These are phyloP conservation scores for Rhynchospora tenuis DNA, from an alignment of 176 grass and related monocot species.

Conservation along the genomic window DNA sequence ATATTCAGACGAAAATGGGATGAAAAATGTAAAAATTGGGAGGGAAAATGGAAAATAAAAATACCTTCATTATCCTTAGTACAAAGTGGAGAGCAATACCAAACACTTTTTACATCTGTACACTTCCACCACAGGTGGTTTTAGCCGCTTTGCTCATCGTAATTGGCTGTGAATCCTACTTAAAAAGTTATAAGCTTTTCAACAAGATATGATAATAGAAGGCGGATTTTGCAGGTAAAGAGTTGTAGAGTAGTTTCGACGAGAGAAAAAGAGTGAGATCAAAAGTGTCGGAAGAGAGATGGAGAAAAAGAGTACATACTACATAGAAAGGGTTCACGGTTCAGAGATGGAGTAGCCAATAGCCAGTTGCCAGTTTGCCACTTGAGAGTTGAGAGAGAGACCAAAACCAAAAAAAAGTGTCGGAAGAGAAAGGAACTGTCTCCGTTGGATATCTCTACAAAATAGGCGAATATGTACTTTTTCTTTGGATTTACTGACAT, in stretches of 20 bases:
- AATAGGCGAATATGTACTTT: too few relatives aligned
- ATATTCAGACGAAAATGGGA: background rate
- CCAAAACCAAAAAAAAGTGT: too few relatives aligned
- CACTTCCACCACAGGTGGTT: background rate
- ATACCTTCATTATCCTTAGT: background rate
- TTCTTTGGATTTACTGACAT: too few relatives aligned
- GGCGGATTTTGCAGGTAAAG: background rate
- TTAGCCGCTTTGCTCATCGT: background rate
- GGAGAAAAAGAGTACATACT: background rate
- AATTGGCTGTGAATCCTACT: background rate
- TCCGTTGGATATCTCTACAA: too few relatives aligned
- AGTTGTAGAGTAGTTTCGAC: background rate
- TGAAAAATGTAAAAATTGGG: background rate
- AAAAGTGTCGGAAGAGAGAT: too few relatives aligned
- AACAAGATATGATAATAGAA: too few relatives aligned
- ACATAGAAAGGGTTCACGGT: background rate
- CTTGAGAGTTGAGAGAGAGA: too few relatives aligned
- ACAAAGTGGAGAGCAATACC: background rate
- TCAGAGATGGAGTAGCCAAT: background rate
- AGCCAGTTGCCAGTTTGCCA: too few relatives aligned
- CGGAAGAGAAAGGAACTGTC: too few relatives aligned
- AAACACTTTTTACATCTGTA: background rate
- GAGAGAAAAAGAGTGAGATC: constrained; percentile 1
- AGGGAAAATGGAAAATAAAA: background rate
- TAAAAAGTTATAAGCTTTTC: too few relatives aligned